phyloP scores from a whole-genome alignment of 2,329 filamentous ascomycete species.

The Apiospora koreana region DNA sequence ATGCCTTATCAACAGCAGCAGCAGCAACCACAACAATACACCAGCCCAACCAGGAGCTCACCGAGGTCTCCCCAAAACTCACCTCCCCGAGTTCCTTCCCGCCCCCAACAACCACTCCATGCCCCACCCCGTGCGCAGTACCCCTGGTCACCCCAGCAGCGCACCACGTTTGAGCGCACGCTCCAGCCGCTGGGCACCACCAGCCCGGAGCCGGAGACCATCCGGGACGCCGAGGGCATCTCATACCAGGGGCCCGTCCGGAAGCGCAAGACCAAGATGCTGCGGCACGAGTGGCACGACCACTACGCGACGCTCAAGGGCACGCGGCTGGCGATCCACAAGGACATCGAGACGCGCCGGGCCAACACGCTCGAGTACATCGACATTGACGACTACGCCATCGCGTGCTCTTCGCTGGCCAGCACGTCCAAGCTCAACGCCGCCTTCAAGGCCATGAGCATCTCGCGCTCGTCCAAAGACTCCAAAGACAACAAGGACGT shows the following conservation, averaged over 20 bases:
- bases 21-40: not conserved
- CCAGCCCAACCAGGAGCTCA: slow-evolving; percentile 33
- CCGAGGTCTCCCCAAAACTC: slow-evolving; percentile 37
- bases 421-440: slow-evolving; percentile 80
- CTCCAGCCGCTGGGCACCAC: slow-evolving; percentile 37
- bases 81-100: slow-evolving; percentile 34
- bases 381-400: slow-evolving; percentile 86
- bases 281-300: slow-evolving; percentile 92
- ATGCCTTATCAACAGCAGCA: slow-evolving; percentile 16
- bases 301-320: slow-evolving; percentile 86
- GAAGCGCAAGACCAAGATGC: slow-evolving; percentile 86
- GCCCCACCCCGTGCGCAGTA: slow-evolving; percentile 57
- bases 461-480: slow-evolving; percentile 55
- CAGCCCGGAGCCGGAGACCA: slow-evolving; percentile 29
- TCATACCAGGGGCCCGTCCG: slow-evolving; percentile 87
- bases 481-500: slow-evolving; percentile 42
- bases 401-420: slow-evolving; percentile 77
- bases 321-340: slow-evolving; percentile 75
- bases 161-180: slow-evolving; percentile 43
- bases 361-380: slow-evolving; percentile 73
- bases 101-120: slow-evolving; percentile 44
- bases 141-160: slow-evolving; percentile 56
- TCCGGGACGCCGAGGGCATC: slow-evolving; percentile 50
- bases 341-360: slow-evolving; percentile 47
- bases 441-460: slow-evolving; percentile 79